Evolutionary conservation across 2,329 filamentous ascomycete species (phyloP), one percentile per base, ranked within the genome.

Genomic region (Xylaria sp.): DNA sequence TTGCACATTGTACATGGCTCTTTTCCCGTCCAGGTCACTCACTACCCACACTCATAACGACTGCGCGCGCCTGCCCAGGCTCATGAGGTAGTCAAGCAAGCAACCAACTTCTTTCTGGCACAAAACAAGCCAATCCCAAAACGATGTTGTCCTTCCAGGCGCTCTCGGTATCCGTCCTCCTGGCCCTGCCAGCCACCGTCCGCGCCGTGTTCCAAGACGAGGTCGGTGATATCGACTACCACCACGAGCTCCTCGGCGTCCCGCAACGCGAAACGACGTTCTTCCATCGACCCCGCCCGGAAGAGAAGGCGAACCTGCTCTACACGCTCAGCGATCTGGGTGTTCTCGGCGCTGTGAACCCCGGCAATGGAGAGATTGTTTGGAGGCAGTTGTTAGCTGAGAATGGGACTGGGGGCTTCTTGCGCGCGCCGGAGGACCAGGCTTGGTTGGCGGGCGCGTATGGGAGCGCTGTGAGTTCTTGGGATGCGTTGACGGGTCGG

Each of bases 141-240:
- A 73, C 72, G 70, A 63, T 69, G 64, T 49, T 72, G 52, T 59
- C 70, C 39, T 50, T 62, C 7, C 64, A 60, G 51, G 58, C 68
- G 44, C 65, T 73, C 35, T 71, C 71, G 52, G 59, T 71, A 48
- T 63, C 69, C 54, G 48, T 74, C 50, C 71, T 78, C 57, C 67
- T 74, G 58, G 67, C 73, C 44, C 73, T 86, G 69, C 77, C 78
- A 67, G 72, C 79, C 68, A 70, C 79, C 71, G 78, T 83, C 55
- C 72, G 76, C 70, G 90, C 92, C 65, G 85, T 97, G 61, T 96
- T 92, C 78, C 81, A 84, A 67, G 94, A 99, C 72, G 93, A 99
- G 75, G 92, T 95, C 67, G 92, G 87, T 78, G 83, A 91, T 69
- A 84, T 95, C 73, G 94, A 99, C 76, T 97, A 92, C 78, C 93